Conservation (phyloP, 768 basidiomycete genomes). For the Rhodotorula babjevae region DNA sequence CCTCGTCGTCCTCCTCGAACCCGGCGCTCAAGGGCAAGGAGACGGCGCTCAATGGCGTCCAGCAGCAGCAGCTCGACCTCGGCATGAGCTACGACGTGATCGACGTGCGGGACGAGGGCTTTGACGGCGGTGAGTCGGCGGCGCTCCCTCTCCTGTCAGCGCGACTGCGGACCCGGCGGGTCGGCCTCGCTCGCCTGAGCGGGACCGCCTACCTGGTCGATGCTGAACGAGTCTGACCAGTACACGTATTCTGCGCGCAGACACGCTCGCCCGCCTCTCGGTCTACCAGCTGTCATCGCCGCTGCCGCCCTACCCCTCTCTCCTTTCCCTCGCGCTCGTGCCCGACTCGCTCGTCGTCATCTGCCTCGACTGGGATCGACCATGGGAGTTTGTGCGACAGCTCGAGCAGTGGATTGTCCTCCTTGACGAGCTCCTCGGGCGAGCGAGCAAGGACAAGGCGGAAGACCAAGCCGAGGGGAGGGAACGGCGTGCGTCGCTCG, state of each 20-base stretch:
- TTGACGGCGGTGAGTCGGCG: conserved; percentile 65
- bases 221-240: neutral
- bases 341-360: conserved; percentile 71
- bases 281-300: conserved; percentile 37
- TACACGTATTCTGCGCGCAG: conserved; percentile 49
- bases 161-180: too few relatives aligned
- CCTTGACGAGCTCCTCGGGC: conserved; percentile 68
- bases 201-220: too few relatives aligned
- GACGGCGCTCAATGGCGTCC: too few relatives aligned
- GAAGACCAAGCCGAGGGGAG: conserved; percentile 55
- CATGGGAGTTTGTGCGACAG: conserved; percentile 84
- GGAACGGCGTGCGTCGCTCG: conserved; percentile 64
- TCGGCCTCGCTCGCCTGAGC: neutral
- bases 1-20: neutral
- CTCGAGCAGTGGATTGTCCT: conserved; percentile 77
- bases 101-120: conserved; percentile 83
- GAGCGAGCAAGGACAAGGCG: conserved; percentile 10
- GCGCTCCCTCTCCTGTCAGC: neutral
- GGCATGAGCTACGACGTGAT: conserved; percentile 89
- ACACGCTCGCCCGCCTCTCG: conserved; percentile 66
- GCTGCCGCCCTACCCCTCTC: conserved; percentile 15
- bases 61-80: conserved; percentile 55
- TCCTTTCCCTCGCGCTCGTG: conserved; percentile 37
- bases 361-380: conserved; percentile 89
- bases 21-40: neutral